A percentile compares a stretch with the other conserved stretches of the same genome.
Conservation (phyloP, 495 filamentous ascomycete genomes). For the Penicillium bialowiezense region DNA sequence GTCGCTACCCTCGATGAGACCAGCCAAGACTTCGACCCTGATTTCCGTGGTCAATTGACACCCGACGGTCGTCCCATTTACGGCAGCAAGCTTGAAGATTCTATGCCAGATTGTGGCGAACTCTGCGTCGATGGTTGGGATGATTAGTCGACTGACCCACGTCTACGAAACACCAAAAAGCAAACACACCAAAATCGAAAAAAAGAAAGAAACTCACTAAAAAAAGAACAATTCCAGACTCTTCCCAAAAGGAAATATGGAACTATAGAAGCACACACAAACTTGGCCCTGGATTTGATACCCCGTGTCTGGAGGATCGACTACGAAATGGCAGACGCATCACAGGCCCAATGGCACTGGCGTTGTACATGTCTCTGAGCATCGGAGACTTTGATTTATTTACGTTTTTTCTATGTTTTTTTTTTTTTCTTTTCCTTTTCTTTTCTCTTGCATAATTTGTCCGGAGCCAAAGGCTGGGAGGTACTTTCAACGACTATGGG, state of each 20-base stretch:
- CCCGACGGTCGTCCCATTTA: slow-evolving; percentile 43
- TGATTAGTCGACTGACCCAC: slow-evolving; percentile 14
- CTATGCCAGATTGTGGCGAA: slow-evolving; percentile 34
- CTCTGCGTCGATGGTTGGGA: slow-evolving; percentile 37
- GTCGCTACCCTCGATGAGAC: slow-evolving; percentile 46
- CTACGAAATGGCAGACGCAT: slow-evolving; percentile 16
- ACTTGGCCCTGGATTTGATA: slow-evolving; percentile 22
- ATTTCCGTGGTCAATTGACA: slow-evolving; percentile 46
- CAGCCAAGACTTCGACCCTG: slow-evolving; percentile 44
- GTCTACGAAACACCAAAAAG: slow-evolving; percentile 10
- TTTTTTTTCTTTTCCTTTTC: slow-evolving; percentile 5
- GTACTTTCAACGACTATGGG: slow-evolving; percentile 13
- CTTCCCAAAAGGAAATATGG: slow-evolving; percentile 5
- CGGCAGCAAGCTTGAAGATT: slow-evolving; percentile 39
- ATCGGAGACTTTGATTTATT: slow-evolving; percentile 21
- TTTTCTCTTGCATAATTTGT: slow-evolving; percentile 31
- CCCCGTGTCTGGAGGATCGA: slow-evolving; percentile 23
- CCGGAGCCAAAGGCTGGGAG: slow-evolving; percentile 19
- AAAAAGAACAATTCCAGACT: slow-evolving; percentile 2
- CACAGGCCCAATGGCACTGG: slow-evolving; percentile 26
- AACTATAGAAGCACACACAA: slow-evolving; percentile 6
- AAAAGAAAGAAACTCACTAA: slow-evolving; percentile 11
- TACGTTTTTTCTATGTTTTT: slow-evolving; percentile 13
- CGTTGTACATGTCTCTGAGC: slow-evolving; percentile 35
- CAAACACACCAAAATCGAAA: slow-evolving; percentile 19